These are phyloP conservation scores for Rhizodiscina lignyota DNA, from an alignment of 495 filamentous ascomycete species.

Conservation along the genomic window DNA sequence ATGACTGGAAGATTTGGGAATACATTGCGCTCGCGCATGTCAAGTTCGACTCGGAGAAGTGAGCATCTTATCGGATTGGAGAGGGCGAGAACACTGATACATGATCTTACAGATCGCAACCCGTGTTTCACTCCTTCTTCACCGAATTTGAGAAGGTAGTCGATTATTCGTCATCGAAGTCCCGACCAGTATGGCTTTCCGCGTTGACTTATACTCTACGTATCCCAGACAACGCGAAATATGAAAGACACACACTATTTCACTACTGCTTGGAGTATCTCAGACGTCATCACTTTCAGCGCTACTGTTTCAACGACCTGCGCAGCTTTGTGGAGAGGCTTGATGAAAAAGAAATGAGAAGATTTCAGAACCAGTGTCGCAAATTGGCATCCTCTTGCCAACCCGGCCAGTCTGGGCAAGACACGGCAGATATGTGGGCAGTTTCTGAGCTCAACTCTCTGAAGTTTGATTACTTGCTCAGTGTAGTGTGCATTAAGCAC, in stretches of 20 bases:
- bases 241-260: too few species aligned
- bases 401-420: neutral
- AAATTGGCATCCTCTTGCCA: neutral
- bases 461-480: slow-evolving; percentile 1
- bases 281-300: neutral
- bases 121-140: too few species aligned
- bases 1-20: neutral
- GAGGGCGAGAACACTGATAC: too few species aligned
- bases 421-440: too few species aligned
- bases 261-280: too few species aligned
- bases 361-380: neutral
- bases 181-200: too few species aligned
- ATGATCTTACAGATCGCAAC: too few species aligned
- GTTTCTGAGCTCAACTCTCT: neutral
- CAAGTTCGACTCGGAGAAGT: neutral
- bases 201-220: too few species aligned
- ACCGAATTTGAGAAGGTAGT: too few species aligned
- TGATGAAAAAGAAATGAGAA: neutral
- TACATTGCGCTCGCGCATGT: neutral
- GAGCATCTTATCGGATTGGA: neutral
- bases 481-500: neutral
- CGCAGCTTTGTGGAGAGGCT: neutral
- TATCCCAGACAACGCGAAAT: too few species aligned
- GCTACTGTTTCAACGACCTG: neutral
- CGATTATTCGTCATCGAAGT: too few species aligned